Conservation (phyloP, 441 rosid genomes). For the Syzygium syzygioides region DNA sequence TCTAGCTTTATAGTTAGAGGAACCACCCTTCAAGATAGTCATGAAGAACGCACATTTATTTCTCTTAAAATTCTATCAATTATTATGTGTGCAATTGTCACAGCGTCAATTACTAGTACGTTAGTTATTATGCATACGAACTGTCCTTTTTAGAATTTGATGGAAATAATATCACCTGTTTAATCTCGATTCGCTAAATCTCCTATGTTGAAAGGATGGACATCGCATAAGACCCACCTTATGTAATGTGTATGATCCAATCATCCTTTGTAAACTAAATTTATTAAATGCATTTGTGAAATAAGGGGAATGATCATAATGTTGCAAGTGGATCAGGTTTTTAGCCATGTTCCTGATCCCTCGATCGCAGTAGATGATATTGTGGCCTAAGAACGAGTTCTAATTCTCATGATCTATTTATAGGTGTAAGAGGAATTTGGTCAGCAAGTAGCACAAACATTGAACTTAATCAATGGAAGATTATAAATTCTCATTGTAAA, state of each 20-base stretch:
- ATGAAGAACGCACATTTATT: no score
- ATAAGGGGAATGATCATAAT: background rate
- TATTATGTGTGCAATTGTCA: background rate
- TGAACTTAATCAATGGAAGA: no score
- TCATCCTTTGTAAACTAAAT: background rate
- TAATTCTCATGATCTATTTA: background rate
- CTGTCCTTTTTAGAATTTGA: no score
- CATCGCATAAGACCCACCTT: no score
- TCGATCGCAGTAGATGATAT: fast-evolving
- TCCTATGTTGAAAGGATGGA: no score
- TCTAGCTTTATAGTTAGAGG: no score
- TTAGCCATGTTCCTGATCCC: background rate
- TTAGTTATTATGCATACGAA: no score
- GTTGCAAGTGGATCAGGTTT: background rate
- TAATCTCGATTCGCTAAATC: no score
- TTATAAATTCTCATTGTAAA: background rate
- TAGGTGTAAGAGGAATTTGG: background rate
- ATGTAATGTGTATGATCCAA: no score
- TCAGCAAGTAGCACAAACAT: background rate
- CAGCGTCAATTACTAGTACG: background rate
- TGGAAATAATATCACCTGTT: no score
- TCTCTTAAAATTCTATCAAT: fast-evolving
- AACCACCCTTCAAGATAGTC: no score
- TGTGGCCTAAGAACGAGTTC: background rate
- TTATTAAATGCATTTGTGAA: no score